Evolutionary conservation across 2,329 filamentous ascomycete species (phyloP).

Genomic region (Ophiostoma sp.): DNA sequence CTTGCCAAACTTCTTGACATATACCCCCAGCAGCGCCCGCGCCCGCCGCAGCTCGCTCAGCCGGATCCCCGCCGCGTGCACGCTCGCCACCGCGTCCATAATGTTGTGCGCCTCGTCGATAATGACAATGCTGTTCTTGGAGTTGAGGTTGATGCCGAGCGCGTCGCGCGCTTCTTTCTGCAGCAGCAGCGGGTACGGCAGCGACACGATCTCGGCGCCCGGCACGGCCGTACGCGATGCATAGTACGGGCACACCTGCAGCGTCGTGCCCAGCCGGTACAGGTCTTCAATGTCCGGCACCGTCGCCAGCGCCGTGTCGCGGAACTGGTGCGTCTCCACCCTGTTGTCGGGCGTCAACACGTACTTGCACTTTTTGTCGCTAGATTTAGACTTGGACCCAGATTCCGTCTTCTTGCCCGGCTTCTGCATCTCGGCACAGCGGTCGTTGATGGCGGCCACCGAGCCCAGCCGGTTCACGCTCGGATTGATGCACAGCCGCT

Average conservation of each 20-base stretch:
- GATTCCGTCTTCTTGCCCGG: conserved; percentile 49
- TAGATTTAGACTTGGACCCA: conserved; percentile 50
- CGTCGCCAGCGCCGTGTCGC: conserved; percentile 76
- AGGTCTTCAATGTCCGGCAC: conserved; percentile 94
- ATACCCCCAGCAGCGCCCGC: conserved; percentile 69
- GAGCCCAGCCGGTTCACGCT: conserved; percentile 66
- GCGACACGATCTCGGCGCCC: conserved; percentile 79
- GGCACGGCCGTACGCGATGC: conserved; percentile 82
- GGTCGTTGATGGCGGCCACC: conserved; percentile 83
- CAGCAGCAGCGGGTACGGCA: conserved; percentile 86
- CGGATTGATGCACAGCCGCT: conserved; percentile 85
- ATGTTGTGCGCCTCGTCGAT: conserved; percentile 97
- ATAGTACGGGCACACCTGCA: conserved; percentile 91
- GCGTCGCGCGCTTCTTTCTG: conserved; percentile 85
- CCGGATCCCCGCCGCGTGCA: conserved; percentile 73
- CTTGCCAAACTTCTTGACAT: conserved; percentile 83
- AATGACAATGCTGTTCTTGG: conserved; percentile 71
- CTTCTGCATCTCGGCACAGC: conserved; percentile 85
- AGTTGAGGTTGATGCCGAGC: conserved; percentile 74
- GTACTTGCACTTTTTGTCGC: conserved; percentile 54
- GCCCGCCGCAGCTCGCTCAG: conserved; percentile 68
- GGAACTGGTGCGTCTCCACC: conserved; percentile 68
- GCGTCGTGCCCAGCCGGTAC: conserved; percentile 66
- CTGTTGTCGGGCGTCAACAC: conserved; percentile 74
- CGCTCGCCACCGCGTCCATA: conserved; percentile 87